These are phyloP conservation scores for Teratosphaeria viscida DNA, from an alignment of 2,329 filamentous ascomycete species.

Conservation along the genomic window DNA sequence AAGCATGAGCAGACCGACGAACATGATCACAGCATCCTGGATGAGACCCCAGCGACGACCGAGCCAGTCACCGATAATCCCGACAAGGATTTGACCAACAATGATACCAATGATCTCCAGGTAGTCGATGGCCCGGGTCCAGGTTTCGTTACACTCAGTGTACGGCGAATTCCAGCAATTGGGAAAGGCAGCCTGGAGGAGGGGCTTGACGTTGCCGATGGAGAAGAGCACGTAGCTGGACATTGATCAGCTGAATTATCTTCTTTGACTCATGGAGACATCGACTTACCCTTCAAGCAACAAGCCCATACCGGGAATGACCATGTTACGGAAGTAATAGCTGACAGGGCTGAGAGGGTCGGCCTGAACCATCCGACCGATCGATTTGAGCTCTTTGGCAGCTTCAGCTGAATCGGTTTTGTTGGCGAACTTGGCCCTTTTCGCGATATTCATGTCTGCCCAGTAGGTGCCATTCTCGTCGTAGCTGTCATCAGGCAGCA, in stretches of 20 bases:
- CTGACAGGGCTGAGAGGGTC: slow-evolving; percentile 75
- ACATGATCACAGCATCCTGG: slow-evolving; percentile 91
- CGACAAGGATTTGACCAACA: slow-evolving; percentile 79
- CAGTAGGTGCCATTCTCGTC: slow-evolving; percentile 77
- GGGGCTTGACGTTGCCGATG: slow-evolving; percentile 80
- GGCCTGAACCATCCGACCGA: slow-evolving; percentile 72
- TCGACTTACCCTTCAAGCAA: slow-evolving; percentile 63
- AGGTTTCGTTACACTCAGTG: slow-evolving; percentile 62
- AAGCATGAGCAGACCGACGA: slow-evolving; percentile 81
- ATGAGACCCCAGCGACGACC: slow-evolving; percentile 92
- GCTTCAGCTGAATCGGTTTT: slow-evolving; percentile 63
- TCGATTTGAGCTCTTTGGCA: slow-evolving; percentile 52
- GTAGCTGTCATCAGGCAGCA: slow-evolving; percentile 83
- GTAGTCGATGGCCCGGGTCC: slow-evolving; percentile 77
- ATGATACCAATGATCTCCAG: slow-evolving; percentile 94
- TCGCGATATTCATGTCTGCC: slow-evolving; percentile 66
- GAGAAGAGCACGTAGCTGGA: slow-evolving; percentile 84
- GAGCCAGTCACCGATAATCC: slow-evolving; percentile 68
- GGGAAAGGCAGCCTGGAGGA: slow-evolving; percentile 67
- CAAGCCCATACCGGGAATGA: slow-evolving; percentile 84
- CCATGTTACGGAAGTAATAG: slow-evolving; percentile 83
- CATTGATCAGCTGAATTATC: neutral
- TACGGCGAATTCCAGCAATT: slow-evolving; percentile 55
- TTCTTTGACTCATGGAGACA: neutral
- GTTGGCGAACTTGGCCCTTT: slow-evolving; percentile 66